Base-by-base conservation (phyloP, 257 asterid genomes). In the Solanum chilense region DNA sequence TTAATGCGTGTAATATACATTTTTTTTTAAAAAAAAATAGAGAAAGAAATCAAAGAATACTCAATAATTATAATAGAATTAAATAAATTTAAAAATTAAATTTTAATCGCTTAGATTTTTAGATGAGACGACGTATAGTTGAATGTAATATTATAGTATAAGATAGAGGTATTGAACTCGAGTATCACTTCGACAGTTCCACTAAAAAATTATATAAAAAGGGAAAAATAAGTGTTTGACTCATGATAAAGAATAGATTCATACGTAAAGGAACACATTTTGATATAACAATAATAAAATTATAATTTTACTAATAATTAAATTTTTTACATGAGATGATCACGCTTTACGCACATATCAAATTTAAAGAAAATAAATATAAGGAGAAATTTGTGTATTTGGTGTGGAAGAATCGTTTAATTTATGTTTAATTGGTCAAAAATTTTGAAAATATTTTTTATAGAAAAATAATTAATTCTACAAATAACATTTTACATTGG, bases 1-100 rank as follows among this genome's bases (percentile, higher is more conserved):
- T 93, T n/a, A 95, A 91, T 86, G 95, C 98, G 98, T 95, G 95
- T 88, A 90, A 82, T 74, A 84, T 60, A 86, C 18, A 87, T 29
- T n/a, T n/a, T n/a, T n/a, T n/a, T n/a, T n/a, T 64, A 0, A 7
- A 58, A 68, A 18, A 86, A 3, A 14, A n/a, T 16, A 6, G 2
- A 52, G 62, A 52, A 18, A 16, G n/a, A 80, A 25, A 69, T 69
- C 0, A 69, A 14, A 70, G 9, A 29, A 7, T 16, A 70, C 6
- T 70, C 42, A 3, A 4, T 3, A 11, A 68, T 31, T 70, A 16
- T 70, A 8, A 70, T 70, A 70, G 15, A 31, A 70, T 29, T 29
- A 29, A 69, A 15, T 29, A 29, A 69, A 15, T 31, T 15, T 23
- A 7, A 15, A 70, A 70, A 14, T 15, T 3, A 1, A 8, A 7